phyloP scores from a whole-genome alignment of 371 early-diverging fungal genomes.

The Mortierella sp. region DNA sequence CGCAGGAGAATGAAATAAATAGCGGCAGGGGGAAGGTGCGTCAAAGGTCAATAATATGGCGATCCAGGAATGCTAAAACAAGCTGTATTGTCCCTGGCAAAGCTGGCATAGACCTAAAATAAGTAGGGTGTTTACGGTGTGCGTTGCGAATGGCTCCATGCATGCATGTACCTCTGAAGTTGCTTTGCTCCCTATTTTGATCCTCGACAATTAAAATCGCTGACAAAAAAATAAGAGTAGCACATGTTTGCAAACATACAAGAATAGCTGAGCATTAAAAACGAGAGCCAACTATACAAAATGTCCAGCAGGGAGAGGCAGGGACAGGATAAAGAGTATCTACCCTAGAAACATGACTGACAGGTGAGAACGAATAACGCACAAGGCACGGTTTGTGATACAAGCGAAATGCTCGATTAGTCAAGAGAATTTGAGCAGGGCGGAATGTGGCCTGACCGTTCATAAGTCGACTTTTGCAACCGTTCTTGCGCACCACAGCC shows the following conservation, averaged over 20 bases:
- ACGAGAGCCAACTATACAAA: background rate
- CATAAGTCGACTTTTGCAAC: background rate
- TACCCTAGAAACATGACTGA: background rate
- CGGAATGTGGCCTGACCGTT: constrained; percentile 26
- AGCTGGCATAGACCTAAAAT: background rate
- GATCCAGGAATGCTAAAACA: background rate
- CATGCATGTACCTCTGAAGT: background rate
- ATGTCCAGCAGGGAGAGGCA: background rate
- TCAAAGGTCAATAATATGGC: background rate
- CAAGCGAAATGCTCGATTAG: background rate
- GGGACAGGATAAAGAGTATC: background rate
- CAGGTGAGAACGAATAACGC: background rate
- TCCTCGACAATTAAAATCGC: background rate
- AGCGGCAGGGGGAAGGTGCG: background rate
- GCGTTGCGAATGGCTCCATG: background rate
- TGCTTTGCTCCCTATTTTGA: background rate
- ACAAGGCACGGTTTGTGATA: constrained; percentile 1
- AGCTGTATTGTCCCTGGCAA: background rate
- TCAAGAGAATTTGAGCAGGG: background rate
- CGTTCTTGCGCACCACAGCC: background rate
- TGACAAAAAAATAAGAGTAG: background rate
- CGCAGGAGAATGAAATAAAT: background rate
- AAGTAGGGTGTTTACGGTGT: background rate
- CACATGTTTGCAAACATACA: background rate
- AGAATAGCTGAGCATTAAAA: background rate